Conservation (phyloP, 345 rosid species). For the Ricinus communis region DNA sequence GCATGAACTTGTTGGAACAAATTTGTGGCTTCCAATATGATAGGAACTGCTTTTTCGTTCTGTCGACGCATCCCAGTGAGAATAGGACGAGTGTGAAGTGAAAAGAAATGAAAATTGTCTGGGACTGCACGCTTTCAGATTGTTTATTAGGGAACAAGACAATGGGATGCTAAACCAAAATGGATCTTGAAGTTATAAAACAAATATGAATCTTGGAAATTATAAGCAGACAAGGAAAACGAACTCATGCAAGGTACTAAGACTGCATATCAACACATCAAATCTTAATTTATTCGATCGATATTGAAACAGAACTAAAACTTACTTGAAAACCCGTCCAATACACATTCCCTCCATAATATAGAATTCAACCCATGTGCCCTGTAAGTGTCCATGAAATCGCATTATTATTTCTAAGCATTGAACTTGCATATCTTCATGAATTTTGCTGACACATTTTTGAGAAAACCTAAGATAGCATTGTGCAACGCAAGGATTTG, state of each 20-base stretch:
- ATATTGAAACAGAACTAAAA: not conserved
- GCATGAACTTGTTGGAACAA: not conserved
- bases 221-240: not conserved
- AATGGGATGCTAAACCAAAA: slow-evolving; percentile 10
- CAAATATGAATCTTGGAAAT: too few species aligned
- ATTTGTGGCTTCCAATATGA: slow-evolving; percentile 17
- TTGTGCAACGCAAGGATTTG: too few species aligned
- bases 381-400: not conserved
- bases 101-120: not conserved
- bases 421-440: slow-evolving; percentile 5
- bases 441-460: not conserved
- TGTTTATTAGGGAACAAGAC: not conserved
- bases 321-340: too few species aligned
- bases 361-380: not conserved
- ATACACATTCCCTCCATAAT: not conserved
- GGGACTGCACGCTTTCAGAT: not conserved
- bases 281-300: not conserved
- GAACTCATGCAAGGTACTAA: slow-evolving; percentile 4
- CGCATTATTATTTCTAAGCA: not conserved
- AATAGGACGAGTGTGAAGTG: not conserved
- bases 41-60: slow-evolving; percentile 18
- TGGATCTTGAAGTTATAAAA: slow-evolving; percentile 18
- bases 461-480: too few species aligned
- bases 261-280: not conserved
- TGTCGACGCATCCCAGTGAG: not conserved